Evolutionary conservation across 2,329 filamentous ascomycete genomes (phyloP), one percentile per base, ranked within the genome.

Genomic region (Ophiosphaerella herpotricha): DNA sequence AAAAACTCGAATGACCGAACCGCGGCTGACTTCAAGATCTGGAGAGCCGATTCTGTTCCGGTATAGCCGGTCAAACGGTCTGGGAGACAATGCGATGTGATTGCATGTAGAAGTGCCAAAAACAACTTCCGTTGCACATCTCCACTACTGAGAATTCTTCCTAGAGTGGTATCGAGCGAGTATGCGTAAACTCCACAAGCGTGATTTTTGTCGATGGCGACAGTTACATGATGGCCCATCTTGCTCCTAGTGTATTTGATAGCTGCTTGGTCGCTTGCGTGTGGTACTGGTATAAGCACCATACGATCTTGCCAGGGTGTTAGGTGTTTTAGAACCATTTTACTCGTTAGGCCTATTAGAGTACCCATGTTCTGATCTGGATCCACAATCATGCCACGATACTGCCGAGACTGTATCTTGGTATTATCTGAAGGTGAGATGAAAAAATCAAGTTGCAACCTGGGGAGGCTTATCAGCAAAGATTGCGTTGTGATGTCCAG

Each of bases 21-120:
- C 0, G 80, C 73, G 0, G 80, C 80, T 0, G 79, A 82, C 0
- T 50, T 37, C 0, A 86, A 61, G 1, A 83, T 80, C 0, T 60
- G 54, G 0, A 86, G 57, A 0, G 82, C 80, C 39, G 80, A 65
- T 54, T 86, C 83, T 0, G 81, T 83, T 0, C 84, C 84, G 0
- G 81, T 86, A 5, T 67, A 64, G 0, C 58, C 39, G 0, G 78
- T 82, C 0, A 85, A 68, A 0, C 66, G 68, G 55, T 86, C 83
- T 0, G 78, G 77, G 0, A 83, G 64, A 23, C 74, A 81, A 41
- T 77, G 75, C 0, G 82, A 81, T 0, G 83, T 86, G 0, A 84
- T 48, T 0, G 78, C 82, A 52, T 86, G 82, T 0, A 86, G 63
- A 24, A 80, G 80, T 7, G 50, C 71, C 0, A 83, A 67, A 14